Base-by-base conservation (phyloP, 2,329 filamentous ascomycete genomes). In the Fonsecaea nubica region DNA sequence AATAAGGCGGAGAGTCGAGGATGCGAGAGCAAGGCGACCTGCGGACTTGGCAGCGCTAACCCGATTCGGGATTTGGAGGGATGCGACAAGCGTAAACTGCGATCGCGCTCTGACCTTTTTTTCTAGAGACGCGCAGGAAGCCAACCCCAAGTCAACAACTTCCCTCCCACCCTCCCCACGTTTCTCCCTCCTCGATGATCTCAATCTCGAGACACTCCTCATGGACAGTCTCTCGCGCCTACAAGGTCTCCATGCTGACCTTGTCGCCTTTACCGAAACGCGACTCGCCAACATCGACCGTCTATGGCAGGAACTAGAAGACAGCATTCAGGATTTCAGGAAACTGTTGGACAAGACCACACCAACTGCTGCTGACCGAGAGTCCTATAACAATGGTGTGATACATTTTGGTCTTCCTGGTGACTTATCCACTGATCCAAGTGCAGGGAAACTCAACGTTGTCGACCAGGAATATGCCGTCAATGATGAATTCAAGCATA, bases 401-500 rank as follows among this genome's bases (percentile, higher is more conserved):
- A 65, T 55, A 45, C 35, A 33, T 36, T 30, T 61, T 18, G 56
- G 59, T 35, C n/a, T 40, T 54, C 60, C 59, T 69, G 45, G 61
- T 48, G 54, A 12, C 42, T 30, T 18, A 13, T 53, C 25, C 54
- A 64, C 62, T 53, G 33, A 25, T 32, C 33, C 68, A 52, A 58
- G 58, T 36, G 62, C 72, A 95, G 93, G 92, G 65, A 93, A 91
- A 76, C 84, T 98, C 72, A 87, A 82, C 38, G 80, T 97, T 65
- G 86, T 87, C 72, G 90, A 89, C 69, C 85, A 87, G 38, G 87
- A 93, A 74, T 98, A 92, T 78, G 82, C 85, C 25, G 83, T 99
- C 80, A 97, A 96, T 79, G 86, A 91, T 63, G 89, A 92, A 69
- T 98, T 99, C 79, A 89, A 94, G 75, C 90, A 97, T 77, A 88